Evolutionary conservation across 208 protist species (phyloP).

Genomic region (Porcisia deanei): DNA sequence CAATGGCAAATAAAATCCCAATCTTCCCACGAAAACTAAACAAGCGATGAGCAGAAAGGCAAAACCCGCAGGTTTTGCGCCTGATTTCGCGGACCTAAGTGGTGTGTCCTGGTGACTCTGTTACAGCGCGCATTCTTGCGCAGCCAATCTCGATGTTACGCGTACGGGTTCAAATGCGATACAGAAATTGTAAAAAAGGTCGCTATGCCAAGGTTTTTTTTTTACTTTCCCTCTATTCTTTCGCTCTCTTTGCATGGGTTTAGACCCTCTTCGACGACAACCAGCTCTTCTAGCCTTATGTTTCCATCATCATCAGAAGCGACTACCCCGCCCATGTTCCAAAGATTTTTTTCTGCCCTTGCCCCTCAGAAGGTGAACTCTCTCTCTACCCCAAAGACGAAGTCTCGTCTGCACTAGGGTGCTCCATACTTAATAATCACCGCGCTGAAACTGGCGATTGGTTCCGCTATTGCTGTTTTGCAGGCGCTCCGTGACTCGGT

Average conservation of each 20-base stretch:
- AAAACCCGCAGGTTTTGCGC: background rate
- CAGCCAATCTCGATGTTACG: background rate
- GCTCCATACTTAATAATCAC: constrained; percentile 41
- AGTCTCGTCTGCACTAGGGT: constrained; percentile 47
- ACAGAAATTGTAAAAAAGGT: background rate
- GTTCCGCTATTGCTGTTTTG: constrained; percentile 46
- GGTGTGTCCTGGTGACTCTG: background rate
- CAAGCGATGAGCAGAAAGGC: background rate
- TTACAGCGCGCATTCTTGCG: background rate
- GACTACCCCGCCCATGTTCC: constrained; percentile 11
- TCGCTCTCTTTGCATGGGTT: background rate
- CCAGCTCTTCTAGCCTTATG: background rate
- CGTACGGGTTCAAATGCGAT: background rate
- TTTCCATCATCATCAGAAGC: background rate
- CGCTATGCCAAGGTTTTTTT: background rate
- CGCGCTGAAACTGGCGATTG: constrained; percentile 46
- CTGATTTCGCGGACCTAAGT: background rate
- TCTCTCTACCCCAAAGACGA: constrained; percentile 50
- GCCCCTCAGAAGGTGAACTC: constrained; percentile 43
- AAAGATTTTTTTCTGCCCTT: constrained; percentile 46
- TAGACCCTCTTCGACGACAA: background rate
- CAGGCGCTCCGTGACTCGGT: constrained; percentile 60
- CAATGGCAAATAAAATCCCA: constrained; percentile 1
- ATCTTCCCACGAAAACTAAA: background rate
- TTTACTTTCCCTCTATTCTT: too few species aligned